Evolutionary conservation across 2,329 filamentous ascomycete genomes (phyloP).

Genomic region (Fusarium decemcellulare): DNA sequence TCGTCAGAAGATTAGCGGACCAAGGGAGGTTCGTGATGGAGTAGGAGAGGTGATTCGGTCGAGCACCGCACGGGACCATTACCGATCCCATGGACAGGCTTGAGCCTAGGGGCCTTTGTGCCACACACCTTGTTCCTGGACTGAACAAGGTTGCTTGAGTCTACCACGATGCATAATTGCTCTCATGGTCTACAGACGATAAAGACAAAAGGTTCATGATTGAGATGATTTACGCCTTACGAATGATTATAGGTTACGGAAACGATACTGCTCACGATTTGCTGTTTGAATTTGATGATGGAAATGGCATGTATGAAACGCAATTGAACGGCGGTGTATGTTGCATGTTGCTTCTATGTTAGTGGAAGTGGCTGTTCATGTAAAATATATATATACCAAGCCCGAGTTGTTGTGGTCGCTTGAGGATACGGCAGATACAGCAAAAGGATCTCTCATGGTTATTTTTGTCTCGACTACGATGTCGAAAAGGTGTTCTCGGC

Average conservation of each 20-base stretch:
- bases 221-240: constrained; percentile 46
- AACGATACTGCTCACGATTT: constrained; percentile 33
- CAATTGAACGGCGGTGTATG: constrained; percentile 32
- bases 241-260: constrained; percentile 37
- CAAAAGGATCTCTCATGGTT: constrained; percentile 11
- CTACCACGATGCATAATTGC: neutral
- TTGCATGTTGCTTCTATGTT: constrained; percentile 27
- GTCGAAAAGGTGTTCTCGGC: neutral
- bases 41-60: constrained; percentile 70
- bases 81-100: constrained; percentile 21
- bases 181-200: constrained; percentile 9
- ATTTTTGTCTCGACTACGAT: neutral
- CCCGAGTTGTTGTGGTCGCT: constrained; percentile 22
- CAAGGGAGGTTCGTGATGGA: constrained; percentile 70
- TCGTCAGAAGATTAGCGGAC: constrained; percentile 72
- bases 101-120: constrained; percentile 3
- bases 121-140: constrained; percentile 5
- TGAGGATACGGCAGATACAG: constrained; percentile 19
- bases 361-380: constrained; percentile 29
- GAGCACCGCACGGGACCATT: constrained; percentile 45
- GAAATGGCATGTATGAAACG: constrained; percentile 22
- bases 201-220: constrained; percentile 43
- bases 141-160: constrained; percentile 1
- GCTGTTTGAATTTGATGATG: constrained; percentile 32
- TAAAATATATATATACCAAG: constrained; percentile 39